Evolutionary conservation across 768 basidiomycete species (phyloP).

Genomic region (Sutorius australiensis): DNA sequence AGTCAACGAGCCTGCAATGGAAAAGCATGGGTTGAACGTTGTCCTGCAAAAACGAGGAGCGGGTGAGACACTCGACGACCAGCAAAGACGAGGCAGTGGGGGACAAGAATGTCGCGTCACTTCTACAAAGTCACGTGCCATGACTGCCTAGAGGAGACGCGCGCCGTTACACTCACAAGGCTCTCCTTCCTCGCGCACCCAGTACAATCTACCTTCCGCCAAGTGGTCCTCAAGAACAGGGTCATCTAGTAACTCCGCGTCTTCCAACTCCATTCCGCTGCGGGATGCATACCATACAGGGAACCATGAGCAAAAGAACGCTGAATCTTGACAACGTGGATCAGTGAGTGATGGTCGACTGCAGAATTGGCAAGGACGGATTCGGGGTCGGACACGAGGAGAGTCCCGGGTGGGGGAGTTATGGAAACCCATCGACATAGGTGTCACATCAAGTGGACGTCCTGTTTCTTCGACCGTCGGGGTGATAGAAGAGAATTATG

Average conservation of each 20-base stretch:
- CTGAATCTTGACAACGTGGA: conserved; percentile 34
- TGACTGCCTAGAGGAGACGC: too few species aligned
- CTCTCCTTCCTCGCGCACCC: conserved; percentile 38
- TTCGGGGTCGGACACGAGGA: conserved; percentile 35
- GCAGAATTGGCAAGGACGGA: conserved; percentile 38
- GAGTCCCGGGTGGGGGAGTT: not conserved
- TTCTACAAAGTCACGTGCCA: too few species aligned
- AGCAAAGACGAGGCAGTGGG: too few species aligned
- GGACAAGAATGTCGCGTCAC: too few species aligned
- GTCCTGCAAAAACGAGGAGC: too few species aligned
- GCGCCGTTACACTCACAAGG: conserved; percentile 11
- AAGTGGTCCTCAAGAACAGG: conserved; percentile 30
- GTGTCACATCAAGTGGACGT: conserved; percentile 3
- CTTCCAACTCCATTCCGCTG: conserved; percentile 29
- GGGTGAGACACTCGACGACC: too few species aligned
- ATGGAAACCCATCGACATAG: conserved; percentile 16
- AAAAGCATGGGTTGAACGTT: too few species aligned
- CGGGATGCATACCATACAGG: conserved; percentile 27
- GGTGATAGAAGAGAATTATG: too few species aligned
- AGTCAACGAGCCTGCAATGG: too few species aligned
- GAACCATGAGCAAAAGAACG: conserved; percentile 32
- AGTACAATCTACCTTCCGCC: conserved; percentile 29
- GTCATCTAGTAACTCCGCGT: conserved; percentile 34
- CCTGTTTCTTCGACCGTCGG: too few species aligned
- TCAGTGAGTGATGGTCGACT: conserved; percentile 34